Evolutionary conservation across 2,329 filamentous ascomycete genomes (phyloP), one percentile per base, ranked within the genome.

Genomic region (Corynespora cassiicola): DNA sequence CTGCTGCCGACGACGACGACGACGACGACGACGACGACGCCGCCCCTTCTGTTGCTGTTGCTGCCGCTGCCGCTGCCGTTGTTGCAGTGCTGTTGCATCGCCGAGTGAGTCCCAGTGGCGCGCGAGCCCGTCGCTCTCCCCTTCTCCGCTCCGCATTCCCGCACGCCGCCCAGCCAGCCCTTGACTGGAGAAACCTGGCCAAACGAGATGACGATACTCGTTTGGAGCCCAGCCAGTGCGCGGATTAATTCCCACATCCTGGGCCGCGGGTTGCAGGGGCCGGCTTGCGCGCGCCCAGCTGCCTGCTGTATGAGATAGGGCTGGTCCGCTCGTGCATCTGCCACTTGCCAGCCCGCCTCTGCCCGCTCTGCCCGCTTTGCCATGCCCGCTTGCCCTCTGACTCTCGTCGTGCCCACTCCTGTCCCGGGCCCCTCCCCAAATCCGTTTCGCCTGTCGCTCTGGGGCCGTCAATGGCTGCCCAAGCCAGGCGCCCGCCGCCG

Each of bases 321-420:
- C 62, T 65, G 59, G 51, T 55, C 54, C 50, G 50, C 56, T 52
- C 47, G 41, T 54, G 56, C 58, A 54, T 56, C 58, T 47, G 54
- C 40, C 54, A 39, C 44, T 51, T 52, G 45, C 39, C 52, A 50
- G 32, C 42, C 39, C 31, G 41, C 44, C 42, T 41, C 36, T 30
- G 32, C 38, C 36, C 27, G 38, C 36, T 22, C 29, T 41, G 42
- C 47, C 40, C 39, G 45, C 45, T 38, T 45, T 39, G 45, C 44
- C 39, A 17, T n/a, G 22, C 22, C 8, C 22, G 22, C 22, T 15
- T 15, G 16, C 10, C 24, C 10, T 15, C 10, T 16, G 7, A 9
- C 25, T 8, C 25, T 4, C 7, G 14, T 12, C 25, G 12, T 11
- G 8, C 25, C 7, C 17, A 11, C 7, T 15, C n/a, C n/a, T n/a